Evolutionary conservation across 306 rosid genomes (phyloP), one percentile per base, ranked within the genome.

Genomic region (Vachellia collinsii): DNA sequence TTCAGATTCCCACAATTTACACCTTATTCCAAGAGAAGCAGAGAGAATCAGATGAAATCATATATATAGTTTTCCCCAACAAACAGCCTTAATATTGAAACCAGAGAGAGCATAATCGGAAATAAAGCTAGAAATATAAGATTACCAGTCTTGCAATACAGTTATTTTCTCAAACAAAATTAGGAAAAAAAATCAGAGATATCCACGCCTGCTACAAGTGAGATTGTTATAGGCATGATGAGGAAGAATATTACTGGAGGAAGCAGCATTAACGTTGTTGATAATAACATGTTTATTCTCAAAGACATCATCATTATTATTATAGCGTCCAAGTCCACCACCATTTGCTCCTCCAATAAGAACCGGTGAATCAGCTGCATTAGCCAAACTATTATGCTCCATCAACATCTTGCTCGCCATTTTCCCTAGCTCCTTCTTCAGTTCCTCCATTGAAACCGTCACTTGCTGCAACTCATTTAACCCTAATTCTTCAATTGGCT

Each of bases 381-480:
- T 9, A 38, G 81, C 48, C 20, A 66, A 36, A 13, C 48, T 41
- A 2, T 29, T 67, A 23, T 83, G 75, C 9, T 81, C 90, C 74
- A 78, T 56, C 70, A 77, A 75, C 71, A 82, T 78, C 76, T 83
- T 82, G 79, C 39, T 82, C 7, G 83, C 82, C 76, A 87, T 77
- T 39, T 82, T 85, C 34, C 72, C 82, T 3, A 89, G 42, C n/a
- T 86, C 88, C 51, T 80, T 83, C 77, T 90, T 90, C 20, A 89
- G 75, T 12, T 90, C 91, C 77, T 90, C 95, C 82, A 88, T 20
- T 3, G 92, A 79, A 23, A 37, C 77, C 76, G 72, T 77, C 36
- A 92, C 22, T 61, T 77, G 84, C 10, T 80, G 77, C 16, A 91
- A 72, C 73, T 87, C 89, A 39, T 79, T 58, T 51, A 87, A 37